These are phyloP conservation scores for Claviceps humidiphila DNA, from an alignment of 2,329 filamentous ascomycete genomes.

Conservation along the genomic window DNA sequence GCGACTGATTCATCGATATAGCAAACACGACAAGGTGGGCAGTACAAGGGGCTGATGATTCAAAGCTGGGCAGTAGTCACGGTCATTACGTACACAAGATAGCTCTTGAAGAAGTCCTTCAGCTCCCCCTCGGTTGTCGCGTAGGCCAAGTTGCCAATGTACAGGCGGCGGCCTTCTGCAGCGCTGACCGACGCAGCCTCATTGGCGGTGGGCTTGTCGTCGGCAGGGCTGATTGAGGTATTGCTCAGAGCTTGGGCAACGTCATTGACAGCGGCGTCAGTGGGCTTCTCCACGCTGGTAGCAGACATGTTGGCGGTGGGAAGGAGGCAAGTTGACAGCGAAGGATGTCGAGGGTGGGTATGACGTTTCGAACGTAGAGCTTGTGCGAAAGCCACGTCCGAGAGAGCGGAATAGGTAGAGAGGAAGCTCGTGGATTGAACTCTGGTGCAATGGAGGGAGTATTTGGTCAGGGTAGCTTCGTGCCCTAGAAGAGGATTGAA, in stretches of 20 bases:
- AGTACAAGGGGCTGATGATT: background rate
- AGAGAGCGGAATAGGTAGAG: slow-evolving; percentile 16
- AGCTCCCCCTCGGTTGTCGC: slow-evolving; percentile 99
- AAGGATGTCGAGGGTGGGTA: slow-evolving; percentile 18
- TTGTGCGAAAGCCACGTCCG: slow-evolving; percentile 30
- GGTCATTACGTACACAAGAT: slow-evolving; percentile 85
- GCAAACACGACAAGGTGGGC: background rate
- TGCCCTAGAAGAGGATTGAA: slow-evolving; percentile 57
- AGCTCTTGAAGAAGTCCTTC: slow-evolving; percentile 99
- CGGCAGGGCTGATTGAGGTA: slow-evolving; percentile 46
- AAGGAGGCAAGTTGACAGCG: slow-evolving; percentile 34
- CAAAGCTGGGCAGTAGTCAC: background rate
- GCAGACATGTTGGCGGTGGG: slow-evolving; percentile 67
- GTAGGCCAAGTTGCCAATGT: slow-evolving; percentile 99
- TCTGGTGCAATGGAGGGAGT: slow-evolving; percentile 55
- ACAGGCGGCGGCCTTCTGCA: slow-evolving; percentile 96
- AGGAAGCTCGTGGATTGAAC: slow-evolving; percentile 38
- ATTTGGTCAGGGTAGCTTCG: slow-evolving; percentile 66
- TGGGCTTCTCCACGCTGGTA: slow-evolving; percentile 49
- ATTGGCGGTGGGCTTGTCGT: slow-evolving; percentile 52
- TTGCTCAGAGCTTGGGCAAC: slow-evolving; percentile 63
- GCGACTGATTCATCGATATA: background rate
- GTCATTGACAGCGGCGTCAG: slow-evolving; percentile 58
- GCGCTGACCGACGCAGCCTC: slow-evolving; percentile 93
- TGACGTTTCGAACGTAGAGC: slow-evolving; percentile 27